Conservation (phyloP, 805 yeast genomes). For the Candida boleticola region DNA sequence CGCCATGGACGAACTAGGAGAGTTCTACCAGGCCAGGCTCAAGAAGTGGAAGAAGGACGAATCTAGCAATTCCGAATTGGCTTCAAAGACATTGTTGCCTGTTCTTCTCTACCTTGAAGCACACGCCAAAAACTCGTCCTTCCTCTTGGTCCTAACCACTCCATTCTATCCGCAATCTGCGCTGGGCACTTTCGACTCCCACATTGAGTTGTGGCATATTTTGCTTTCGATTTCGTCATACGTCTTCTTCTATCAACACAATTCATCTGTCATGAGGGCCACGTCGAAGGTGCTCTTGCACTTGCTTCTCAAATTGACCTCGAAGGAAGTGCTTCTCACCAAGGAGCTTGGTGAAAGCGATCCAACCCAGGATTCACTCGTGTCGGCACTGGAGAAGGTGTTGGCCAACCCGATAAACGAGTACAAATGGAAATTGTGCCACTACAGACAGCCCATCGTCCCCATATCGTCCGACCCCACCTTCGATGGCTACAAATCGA, state of each 20-base stretch:
- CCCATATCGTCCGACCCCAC: slow-evolving; percentile 20
- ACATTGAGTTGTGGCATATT: slow-evolving; percentile 20
- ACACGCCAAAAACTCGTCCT: slow-evolving; percentile 14
- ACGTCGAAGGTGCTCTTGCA: slow-evolving; percentile 27
- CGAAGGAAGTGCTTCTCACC: slow-evolving; percentile 3
- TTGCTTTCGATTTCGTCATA: slow-evolving; percentile 41
- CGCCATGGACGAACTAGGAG: not conserved
- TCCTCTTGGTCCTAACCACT: slow-evolving; percentile 6
- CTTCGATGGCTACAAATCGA: slow-evolving; percentile 24
- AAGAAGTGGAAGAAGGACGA: not conserved
- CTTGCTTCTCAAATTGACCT: slow-evolving; percentile 25
- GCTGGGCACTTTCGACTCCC: slow-evolving; percentile 6
- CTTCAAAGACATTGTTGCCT: slow-evolving; percentile 16
- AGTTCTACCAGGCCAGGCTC: not conserved
- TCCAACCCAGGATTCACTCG: not conserved
- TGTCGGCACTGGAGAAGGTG: not conserved
- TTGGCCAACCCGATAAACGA: slow-evolving; percentile 26
- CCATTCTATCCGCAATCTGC: not conserved
- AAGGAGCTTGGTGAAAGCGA: not conserved
- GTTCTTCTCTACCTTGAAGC: slow-evolving; percentile 13
- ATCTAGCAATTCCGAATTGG: slow-evolving; percentile 10
- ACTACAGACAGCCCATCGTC: slow-evolving; percentile 34
- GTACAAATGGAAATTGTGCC: slow-evolving; percentile 42
- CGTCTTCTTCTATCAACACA: slow-evolving; percentile 37
- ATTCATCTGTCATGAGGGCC: slow-evolving; percentile 19